These are phyloP conservation scores for Rosa rugosa DNA, from an alignment of 306 rosid species.

Conservation along the genomic window DNA sequence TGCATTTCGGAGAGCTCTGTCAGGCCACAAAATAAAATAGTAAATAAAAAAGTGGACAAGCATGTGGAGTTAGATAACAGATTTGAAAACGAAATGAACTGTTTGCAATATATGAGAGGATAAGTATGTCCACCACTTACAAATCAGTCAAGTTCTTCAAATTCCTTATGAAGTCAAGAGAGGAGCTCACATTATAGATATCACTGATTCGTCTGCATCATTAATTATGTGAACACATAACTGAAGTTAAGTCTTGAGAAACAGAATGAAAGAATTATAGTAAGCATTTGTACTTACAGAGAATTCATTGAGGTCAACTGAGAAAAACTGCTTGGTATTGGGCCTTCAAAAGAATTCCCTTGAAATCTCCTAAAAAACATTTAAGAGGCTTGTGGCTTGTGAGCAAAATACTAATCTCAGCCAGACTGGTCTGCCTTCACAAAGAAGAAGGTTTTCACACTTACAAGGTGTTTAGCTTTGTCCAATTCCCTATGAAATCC, in stretches of 20 bases:
- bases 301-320: constrained; percentile 5
- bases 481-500: constrained; percentile 35
- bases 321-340: constrained; percentile 36
- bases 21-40: not conserved
- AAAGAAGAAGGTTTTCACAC: not conserved
- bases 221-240: not conserved
- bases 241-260: not conserved
- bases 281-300: constrained; percentile 21
- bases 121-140: constrained; percentile 22
- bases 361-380: constrained; percentile 21
- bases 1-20: constrained; percentile 33
- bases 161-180: constrained; percentile 22
- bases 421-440: not conserved
- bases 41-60: not conserved
- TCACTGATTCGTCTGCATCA: constrained; percentile 32
- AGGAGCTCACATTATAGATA: constrained; percentile 31
- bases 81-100: not conserved
- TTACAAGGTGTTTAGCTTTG: constrained; percentile 16
- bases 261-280: not conserved
- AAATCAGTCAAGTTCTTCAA: constrained; percentile 19
- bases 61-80: not conserved
- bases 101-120: not conserved
- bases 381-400: not conserved
- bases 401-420: not conserved
- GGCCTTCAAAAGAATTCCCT: constrained; percentile 38